A percentile compares a stretch with the other conserved stretches of the same genome.
Evolutionary conservation across 129 eudicot genomes (phyloP).

Genomic region (Solidago caesia): DNA sequence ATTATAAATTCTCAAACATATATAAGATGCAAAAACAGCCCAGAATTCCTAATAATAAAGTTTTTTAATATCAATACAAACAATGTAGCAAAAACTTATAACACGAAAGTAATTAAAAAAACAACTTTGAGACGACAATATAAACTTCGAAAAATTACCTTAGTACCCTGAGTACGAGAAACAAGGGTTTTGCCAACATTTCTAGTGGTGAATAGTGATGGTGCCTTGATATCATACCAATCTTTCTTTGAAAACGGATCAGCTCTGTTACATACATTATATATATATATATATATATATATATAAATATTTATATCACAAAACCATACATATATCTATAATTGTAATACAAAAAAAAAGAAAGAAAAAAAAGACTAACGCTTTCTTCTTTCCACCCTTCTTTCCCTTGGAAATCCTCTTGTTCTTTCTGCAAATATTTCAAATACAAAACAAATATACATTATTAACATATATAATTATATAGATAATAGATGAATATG

Average conservation of each 20-base stretch:
- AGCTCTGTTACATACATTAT: conserved; percentile 26
- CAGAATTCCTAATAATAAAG: no score
- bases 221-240: conserved; percentile 86
- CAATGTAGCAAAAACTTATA: no score
- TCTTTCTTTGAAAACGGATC: conserved; percentile 90
- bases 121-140: neutral
- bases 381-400: conserved; percentile 90
- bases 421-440: conserved; percentile 51
- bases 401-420: conserved; percentile 85
- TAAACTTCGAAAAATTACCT: conserved; percentile 29
- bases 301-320: neutral
- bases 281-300: neutral
- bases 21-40: no score
- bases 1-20: no score
- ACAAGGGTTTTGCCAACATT: conserved; percentile 79
- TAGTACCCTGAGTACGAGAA: conserved; percentile 89
- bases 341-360: neutral
- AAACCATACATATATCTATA: neutral
- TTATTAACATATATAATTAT: neutral
- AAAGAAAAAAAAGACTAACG: conserved; percentile 36
- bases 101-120: no score
- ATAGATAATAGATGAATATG: neutral
- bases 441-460: neutral
- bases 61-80: no score
- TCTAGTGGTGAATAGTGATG: conserved; percentile 53